Evolutionary conservation across 345 rosid genomes (phyloP), one percentile per base, ranked within the genome.

Genomic region (Geranium brycei): DNA sequence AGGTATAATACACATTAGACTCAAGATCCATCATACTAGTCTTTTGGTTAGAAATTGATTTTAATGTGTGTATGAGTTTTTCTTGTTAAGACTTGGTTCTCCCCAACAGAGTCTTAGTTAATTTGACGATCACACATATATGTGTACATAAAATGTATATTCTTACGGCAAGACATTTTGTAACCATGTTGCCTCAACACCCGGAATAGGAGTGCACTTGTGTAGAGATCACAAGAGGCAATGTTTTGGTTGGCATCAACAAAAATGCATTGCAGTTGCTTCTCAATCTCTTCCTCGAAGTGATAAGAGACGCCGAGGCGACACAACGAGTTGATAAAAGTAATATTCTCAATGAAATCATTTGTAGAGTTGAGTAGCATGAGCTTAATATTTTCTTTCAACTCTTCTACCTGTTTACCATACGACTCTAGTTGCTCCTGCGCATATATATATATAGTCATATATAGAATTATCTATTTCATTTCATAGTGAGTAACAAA

Each of bases 271-370:
- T 13, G 19, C 14, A 65, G 19, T 16, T 56, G 57, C 7, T 61
- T n/a, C 31, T 66, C 66, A 30, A 71, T 62, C 51, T 71, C 65
- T 4, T 1, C n/a, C 18, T 64, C 62, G 8, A 70, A 65, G 16
- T 70, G 65, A 18, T 70, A 65, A 1, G 69, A 70, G 1, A 70
- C 41, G 5, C 73, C 73, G 11, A 70, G 61, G 28, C 69, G 73
- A 16, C 35, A 55, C 19, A 70, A 30, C 0, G 23, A 31, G 15
- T 70, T 17, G 3, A 70, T 58, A 30, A 66, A 51, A 4, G 1
- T 51, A 53, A 63, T 14, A 11, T 47, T 23, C 58, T 63, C 67
- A 1, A 56, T 28, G 7, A 19, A 19, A 64, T 64, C 38, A 23
- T 16, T 16, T 64, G 17, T 23, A 0, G 66, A n/a, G 16, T 35